Base-by-base conservation (phyloP, 306 rosid genomes). In the Sesbania bispinosa region DNA sequence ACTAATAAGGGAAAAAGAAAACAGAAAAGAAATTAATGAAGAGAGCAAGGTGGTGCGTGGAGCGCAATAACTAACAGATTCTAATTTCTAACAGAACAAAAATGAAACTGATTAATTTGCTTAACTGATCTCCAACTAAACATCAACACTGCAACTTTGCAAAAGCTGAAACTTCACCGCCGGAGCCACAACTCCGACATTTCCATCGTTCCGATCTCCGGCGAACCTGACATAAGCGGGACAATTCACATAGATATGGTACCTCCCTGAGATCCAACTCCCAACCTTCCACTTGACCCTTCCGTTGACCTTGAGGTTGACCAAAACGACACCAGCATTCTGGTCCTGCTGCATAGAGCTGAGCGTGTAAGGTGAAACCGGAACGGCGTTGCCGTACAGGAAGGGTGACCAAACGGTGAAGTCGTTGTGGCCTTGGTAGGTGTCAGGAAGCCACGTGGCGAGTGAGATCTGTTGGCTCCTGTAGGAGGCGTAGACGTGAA, bases 251-350 rank as follows among this genome's bases (percentile, higher is more conserved):
- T 50, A 38, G 53, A 92, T 20, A 3, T 81, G 87, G 46, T 92
- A 92, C 71, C 45, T 72, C 1, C 89, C 87, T 5, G 98, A 89
- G 50, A 82, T 45, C 95, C 95, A 89, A 3, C 80, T 68, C 0
- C 96, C 96, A 0, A 92, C 98, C 77, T 86, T 86, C 98, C 98
- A 92, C 67, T 81, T 88, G 1, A 92, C 82, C 16, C 60, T 61
- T 0, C 98, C 98, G 13, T 62, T 79, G 50, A 90, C 54, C 60
- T 77, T 92, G 7, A 92, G 32, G 19, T 79, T 67, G 10, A 92
- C 67, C 69, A 89, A 6, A 4, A 90, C 75, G 0, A 63, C 35
- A 0, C 95, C 92, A 0, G 61, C 74, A 45, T 23, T 51, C 73
- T 64, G 75, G 42, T 92, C 97, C 43, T 87, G 93, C 35, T 59